A percentile compares a stretch with the other conserved stretches of the same genome.
These are phyloP conservation scores for Colletotrichum acutatum DNA, from an alignment of 2,329 filamentous ascomycete species.

Conservation along the genomic window DNA sequence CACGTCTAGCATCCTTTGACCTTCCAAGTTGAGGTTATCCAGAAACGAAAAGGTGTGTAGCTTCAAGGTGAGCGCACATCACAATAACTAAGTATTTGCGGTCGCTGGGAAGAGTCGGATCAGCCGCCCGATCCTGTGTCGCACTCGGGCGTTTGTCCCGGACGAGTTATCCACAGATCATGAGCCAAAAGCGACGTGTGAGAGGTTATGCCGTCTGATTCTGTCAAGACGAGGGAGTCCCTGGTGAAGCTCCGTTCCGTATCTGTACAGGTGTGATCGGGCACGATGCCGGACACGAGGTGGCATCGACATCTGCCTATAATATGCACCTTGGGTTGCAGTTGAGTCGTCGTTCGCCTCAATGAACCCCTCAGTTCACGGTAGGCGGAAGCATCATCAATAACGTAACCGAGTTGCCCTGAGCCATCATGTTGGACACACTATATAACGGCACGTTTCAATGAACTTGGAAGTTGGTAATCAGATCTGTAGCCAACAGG, in stretches of 20 bases:
- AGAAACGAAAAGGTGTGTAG: not conserved
- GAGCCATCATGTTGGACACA: not conserved
- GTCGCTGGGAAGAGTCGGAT: not conserved
- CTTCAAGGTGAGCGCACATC: not conserved
- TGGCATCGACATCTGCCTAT: not conserved
- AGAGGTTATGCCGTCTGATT: not conserved
- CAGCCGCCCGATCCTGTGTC: conserved; percentile 11
- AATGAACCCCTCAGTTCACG: not conserved
- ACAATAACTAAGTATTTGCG: not conserved
- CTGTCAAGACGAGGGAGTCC: not conserved
- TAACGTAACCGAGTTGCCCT: not conserved
- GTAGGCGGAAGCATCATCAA: not conserved
- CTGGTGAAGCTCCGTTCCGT: not conserved
- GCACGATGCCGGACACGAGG: not conserved
- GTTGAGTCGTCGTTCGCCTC: not conserved
- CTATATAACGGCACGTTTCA: not conserved
- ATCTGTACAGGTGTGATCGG: not conserved
- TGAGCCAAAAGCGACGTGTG: not conserved
- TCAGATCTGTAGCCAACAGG: not conserved
- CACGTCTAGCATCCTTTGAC: not conserved
- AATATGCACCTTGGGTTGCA: not conserved
- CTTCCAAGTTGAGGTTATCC: not conserved
- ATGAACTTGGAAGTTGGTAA: not conserved
- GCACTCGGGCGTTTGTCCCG: conserved; percentile 7
- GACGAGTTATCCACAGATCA: not conserved